Evolutionary conservation across 345 rosid genomes (phyloP), one percentile per base, ranked within the genome.

Genomic region (Pistacia integerrima): DNA sequence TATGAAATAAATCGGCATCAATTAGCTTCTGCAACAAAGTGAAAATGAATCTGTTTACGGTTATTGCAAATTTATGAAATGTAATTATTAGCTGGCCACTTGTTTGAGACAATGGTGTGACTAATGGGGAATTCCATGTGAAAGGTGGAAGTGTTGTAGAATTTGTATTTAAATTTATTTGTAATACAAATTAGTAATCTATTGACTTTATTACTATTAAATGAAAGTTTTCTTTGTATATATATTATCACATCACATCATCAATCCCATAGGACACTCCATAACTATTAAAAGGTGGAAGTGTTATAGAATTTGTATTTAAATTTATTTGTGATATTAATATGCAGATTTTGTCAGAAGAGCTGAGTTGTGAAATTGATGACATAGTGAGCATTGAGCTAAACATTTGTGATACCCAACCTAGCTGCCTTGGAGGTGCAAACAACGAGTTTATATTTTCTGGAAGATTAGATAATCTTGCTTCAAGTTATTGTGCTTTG

Each of bases 371-470:
- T 82, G 76, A 79, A 56, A 81, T 79, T 12, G 90, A 89, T 74
- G 94, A 90, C 76, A 92, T 95, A 64, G 87, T 87, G 79, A 88
- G 88, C 77, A 79, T 95, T 49, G 99, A 95, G 92, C 84, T 95
- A 82, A 92, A 95, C 84, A 83, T 95, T 73, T 95, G 98, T 70
- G 98, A 95, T 82, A 95, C 97, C 52, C 99, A 95, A 85, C 90
- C 98, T 63, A 93, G 99, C 85, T 92, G 98, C 87, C 96, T 93
- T 76, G 99, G 98, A 77, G 99, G 99, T 60, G 98, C 89, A 73
- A 91, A 85, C 78, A 82, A 92, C 71, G 98, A 95, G 67, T 95
- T 95, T 75, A 93, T 95, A 30, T 93, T 90, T 78, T 95, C 99
- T 64, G 99, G 99, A 82, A 92, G 99, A 85, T 81, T 95, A 65